These are phyloP conservation scores for Leonotis leonurus DNA, from an alignment of 257 asterid genomes.

Conservation along the genomic window DNA sequence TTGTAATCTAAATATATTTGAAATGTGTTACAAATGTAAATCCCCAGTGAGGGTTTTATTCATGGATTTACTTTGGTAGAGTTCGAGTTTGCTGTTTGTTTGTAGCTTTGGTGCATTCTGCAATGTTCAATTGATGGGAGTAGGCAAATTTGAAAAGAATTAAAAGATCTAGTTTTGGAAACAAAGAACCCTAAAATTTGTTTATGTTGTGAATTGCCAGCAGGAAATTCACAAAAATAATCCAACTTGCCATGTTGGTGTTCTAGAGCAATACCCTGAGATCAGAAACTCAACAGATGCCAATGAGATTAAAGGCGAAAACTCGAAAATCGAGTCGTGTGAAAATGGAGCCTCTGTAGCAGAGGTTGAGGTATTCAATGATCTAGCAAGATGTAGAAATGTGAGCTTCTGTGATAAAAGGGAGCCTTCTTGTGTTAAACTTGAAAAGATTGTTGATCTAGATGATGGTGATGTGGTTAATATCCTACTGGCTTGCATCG, in stretches of 20 bases:
- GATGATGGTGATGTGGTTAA: slow-evolving; percentile 40
- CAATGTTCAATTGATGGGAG: slow-evolving; percentile 17
- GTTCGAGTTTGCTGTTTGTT: slow-evolving; percentile 10
- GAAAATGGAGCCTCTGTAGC: neutral
- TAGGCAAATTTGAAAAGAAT: neutral
- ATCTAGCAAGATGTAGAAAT: slow-evolving; percentile 21
- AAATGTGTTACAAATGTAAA: neutral
- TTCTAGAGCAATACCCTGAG: slow-evolving; percentile 16
- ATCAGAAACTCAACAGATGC: slow-evolving; percentile 17
- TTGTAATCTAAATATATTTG: neutral
- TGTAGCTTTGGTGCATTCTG: neutral
- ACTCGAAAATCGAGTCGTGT: neutral
- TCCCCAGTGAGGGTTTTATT: neutral
- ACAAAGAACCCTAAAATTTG: neutral
- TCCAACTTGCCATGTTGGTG: neutral
- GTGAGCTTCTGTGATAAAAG: slow-evolving; percentile 28
- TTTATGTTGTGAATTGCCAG: neutral
- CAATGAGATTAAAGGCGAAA: neutral
- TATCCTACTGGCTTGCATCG: slow-evolving; percentile 40
- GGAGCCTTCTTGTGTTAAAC: slow-evolving; percentile 18
- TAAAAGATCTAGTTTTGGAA: neutral
- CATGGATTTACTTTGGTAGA: slow-evolving; percentile 14
- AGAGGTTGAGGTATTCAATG: slow-evolving; percentile 22
- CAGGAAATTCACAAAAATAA: neutral
- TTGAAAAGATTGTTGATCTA: slow-evolving; percentile 20